A percentile compares a stretch with the other conserved stretches of the same genome.
phyloP scores from a whole-genome alignment of 2,329 filamentous ascomycete genomes.

The Ciborinia camelliae region DNA sequence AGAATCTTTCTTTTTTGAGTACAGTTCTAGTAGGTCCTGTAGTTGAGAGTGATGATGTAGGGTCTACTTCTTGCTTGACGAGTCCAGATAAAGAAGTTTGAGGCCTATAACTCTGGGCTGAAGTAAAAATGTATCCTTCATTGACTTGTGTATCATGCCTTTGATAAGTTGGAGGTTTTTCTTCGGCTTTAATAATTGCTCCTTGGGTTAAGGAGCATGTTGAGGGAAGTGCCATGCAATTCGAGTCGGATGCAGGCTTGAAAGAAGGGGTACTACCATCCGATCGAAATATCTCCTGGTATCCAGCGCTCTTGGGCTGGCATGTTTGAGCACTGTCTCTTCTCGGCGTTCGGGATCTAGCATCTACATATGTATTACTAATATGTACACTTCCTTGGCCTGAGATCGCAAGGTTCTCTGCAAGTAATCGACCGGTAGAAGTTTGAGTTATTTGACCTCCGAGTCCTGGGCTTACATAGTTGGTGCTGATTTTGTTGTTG shows the following conservation, averaged over 20 bases:
- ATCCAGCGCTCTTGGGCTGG: background rate
- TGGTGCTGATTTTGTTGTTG: background rate
- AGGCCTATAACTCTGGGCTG: background rate
- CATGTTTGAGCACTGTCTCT: too few species aligned
- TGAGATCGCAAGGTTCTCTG: background rate
- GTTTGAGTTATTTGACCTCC: background rate
- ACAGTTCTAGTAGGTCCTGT: background rate
- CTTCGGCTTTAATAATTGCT: background rate
- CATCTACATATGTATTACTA: background rate
- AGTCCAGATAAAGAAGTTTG: background rate
- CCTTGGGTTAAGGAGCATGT: background rate
- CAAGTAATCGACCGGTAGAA: background rate
- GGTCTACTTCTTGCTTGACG: background rate
- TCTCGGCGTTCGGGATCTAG: background rate
- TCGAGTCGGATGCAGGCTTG: too few species aligned
- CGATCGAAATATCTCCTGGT: too few species aligned
- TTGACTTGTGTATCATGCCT: background rate
- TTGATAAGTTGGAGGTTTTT: background rate
- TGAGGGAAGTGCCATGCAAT: background rate
- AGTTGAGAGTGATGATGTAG: too few species aligned
- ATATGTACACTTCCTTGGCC: background rate
- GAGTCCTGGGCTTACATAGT: background rate
- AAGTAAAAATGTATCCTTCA: fast-evolving
- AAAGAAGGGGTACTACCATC: too few species aligned
- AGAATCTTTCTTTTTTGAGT: background rate